A percentile compares a stretch with the other conserved stretches of the same genome.
These are phyloP conservation scores for Dryadomyces quercivorus DNA, from an alignment of 2,329 filamentous ascomycete species.

Conservation along the genomic window DNA sequence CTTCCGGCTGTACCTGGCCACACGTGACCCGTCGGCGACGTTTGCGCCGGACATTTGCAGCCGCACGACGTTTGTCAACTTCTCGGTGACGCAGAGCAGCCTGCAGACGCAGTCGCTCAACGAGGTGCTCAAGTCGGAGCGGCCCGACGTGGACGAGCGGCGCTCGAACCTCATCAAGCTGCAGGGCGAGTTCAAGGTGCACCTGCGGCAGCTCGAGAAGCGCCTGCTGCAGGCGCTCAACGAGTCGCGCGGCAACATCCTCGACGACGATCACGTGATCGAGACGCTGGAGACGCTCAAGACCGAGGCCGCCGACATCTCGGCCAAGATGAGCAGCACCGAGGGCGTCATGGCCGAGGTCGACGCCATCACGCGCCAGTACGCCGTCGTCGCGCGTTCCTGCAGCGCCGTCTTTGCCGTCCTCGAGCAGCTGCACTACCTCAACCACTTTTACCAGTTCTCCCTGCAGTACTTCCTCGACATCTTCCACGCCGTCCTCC, in stretches of 20 bases:
- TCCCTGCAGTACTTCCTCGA: conserved; percentile 96
- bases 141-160: conserved; percentile 92
- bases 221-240: conserved; percentile 88
- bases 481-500: conserved; percentile 89
- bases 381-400: conserved; percentile 82
- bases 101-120: conserved; percentile 96
- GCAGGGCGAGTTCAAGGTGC: conserved; percentile 98
- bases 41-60: conserved; percentile 97
- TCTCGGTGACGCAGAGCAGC: conserved; percentile 97
- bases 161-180: conserved; percentile 96
- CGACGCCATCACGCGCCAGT: conserved; percentile 87
- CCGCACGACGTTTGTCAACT: conserved; percentile 97
- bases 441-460: conserved; percentile 99
- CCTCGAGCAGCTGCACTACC: conserved; percentile 89
- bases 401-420: conserved; percentile 97
- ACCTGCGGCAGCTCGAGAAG: conserved; percentile 90
- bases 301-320: conserved; percentile 94
- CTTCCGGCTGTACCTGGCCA: conserved; percentile 91
- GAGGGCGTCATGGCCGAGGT: conserved; percentile 98
- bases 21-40: conserved; percentile 83
- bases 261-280: conserved; percentile 97
- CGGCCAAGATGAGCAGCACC: conserved; percentile 88
- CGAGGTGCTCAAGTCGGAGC: conserved; percentile 92
- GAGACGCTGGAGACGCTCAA: conserved; percentile 96
- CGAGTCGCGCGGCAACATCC: conserved; percentile 92